Base-by-base conservation (phyloP, 2,329 filamentous ascomycete genomes). In the Arthrobotrys entomopaga region DNA sequence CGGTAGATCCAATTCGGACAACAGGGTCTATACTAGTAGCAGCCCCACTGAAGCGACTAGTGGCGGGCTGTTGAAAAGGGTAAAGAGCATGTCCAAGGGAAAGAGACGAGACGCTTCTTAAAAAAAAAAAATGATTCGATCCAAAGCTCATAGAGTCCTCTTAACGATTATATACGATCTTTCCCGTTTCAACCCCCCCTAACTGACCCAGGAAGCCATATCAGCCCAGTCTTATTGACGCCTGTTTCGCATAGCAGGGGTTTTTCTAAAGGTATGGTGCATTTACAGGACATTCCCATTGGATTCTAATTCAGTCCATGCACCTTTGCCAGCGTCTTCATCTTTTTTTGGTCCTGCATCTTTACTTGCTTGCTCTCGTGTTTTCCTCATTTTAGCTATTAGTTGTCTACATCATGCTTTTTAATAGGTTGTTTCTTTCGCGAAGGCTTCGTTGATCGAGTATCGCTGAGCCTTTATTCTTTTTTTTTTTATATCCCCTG, bases 61-160 rank as follows among this genome's bases (percentile, higher is more conserved):
- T 26, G 76, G 70, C 19, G 76, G 77, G 15, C 70, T 79, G n/a
- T 50, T 79, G 65, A 79, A 79, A 66, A 69, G 78, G 46, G 78
- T 79, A 16, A 77, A 78, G 64, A 79, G 78, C 71, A 76, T 79
- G 66, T 79, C 78, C 16, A 79, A 79, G 75, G 75, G 81, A 8
- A 79, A 79, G 76, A 77, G 72, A 60, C 71, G 77, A 54, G 77
- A 79, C 53, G 76, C 53, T 22, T 75, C 71, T 11, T 75, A 48
- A 69, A 34, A 13, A 20, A 10, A 10, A 48, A 69, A 34, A 13
- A 20, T 3, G 13, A 42, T 29, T 49, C 20, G 22, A n/a, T 19
- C n/a, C 13, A 5, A n/a, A 46, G 42, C 13, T n/a, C 16, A 46
- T 13, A 19, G 42, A 19, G 6, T 13, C 13, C 11, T 19, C 42